These are phyloP conservation scores for Marvania coccoides DNA, from an alignment of 139 green algal genomes.

Conservation along the genomic window DNA sequence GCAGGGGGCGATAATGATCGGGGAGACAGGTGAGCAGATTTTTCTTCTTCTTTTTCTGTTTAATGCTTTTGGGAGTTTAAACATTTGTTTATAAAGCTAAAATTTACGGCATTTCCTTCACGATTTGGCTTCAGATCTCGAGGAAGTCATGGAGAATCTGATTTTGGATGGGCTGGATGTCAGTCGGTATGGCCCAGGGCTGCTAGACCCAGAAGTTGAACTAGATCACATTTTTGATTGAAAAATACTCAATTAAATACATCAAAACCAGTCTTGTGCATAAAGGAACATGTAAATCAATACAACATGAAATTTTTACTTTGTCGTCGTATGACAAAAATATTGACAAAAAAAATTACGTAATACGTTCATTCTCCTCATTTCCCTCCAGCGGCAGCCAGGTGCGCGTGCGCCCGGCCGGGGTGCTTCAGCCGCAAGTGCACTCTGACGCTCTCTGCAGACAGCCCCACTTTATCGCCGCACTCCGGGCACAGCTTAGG, in stretches of 20 bases:
- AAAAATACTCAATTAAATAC: not conserved
- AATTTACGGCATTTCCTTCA: no score
- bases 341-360: no score
- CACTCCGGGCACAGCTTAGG: conserved; percentile 59
- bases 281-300: no score
- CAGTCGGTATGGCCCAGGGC: conserved; percentile 36
- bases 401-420: no score
- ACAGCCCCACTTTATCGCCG: conserved; percentile 52
- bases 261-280: not conserved
- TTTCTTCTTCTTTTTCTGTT: no score
- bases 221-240: conserved; percentile 77
- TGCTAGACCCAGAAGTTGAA: conserved; percentile 75
- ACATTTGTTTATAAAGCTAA: not conserved
- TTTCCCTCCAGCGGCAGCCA: no score
- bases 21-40: conserved; percentile 45
- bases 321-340: no score
- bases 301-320: no score
- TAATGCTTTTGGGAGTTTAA: not conserved
- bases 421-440: conserved; percentile 66
- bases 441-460: conserved; percentile 46
- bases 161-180: conserved; percentile 81
- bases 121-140: conserved; percentile 35
- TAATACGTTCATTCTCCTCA: no score
- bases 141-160: conserved; percentile 83
- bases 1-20: conserved; percentile 68